phyloP scores from a whole-genome alignment of 805 yeast genomes.

The Starmerella powellii region DNA sequence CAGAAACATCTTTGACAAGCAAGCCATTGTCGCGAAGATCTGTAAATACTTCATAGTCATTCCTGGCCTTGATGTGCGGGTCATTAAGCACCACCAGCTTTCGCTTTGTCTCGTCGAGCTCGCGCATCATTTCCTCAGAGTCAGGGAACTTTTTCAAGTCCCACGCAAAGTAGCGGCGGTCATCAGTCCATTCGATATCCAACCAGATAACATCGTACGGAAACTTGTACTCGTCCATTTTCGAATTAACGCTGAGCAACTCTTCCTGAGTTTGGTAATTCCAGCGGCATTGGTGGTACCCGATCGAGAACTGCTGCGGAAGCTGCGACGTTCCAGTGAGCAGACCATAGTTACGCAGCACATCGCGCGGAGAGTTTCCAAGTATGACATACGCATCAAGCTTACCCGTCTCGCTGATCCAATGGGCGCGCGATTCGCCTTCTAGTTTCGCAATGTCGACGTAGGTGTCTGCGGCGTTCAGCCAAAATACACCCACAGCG shows the following conservation, averaged over 20 bases:
- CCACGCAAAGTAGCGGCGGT: conserved; percentile 89
- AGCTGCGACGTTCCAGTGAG: conserved; percentile 62
- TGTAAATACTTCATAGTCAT: conserved; percentile 52
- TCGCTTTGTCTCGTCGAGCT: conserved; percentile 60
- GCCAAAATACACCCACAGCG: conserved; percentile 73
- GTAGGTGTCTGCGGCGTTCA: conserved; percentile 86
- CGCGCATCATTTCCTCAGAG: conserved; percentile 54
- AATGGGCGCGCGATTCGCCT: conserved; percentile 41
- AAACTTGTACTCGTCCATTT: conserved; percentile 60
- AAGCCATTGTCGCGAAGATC: conserved; percentile 36
- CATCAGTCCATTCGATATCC: conserved; percentile 82
- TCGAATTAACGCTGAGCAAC: conserved; percentile 54
- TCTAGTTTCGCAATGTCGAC: conserved; percentile 46
- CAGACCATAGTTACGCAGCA: conserved; percentile 49
- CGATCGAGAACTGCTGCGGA: conserved; percentile 70
- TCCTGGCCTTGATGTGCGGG: conserved; percentile 64
- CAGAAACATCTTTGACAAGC: conserved; percentile 31
- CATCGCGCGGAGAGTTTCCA: conserved; percentile 43
- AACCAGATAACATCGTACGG: conserved; percentile 93
- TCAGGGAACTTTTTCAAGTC: conserved; percentile 57
- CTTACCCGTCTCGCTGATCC: conserved; percentile 88
- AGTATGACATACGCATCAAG: conserved; percentile 62
- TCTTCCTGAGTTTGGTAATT: conserved; percentile 84
- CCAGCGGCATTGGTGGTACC: conserved; percentile 97
- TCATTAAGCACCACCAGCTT: conserved; percentile 77